Evolutionary conservation across 495 filamentous ascomycete genomes (phyloP).

Genomic region (Trichoderma erinaceum): DNA sequence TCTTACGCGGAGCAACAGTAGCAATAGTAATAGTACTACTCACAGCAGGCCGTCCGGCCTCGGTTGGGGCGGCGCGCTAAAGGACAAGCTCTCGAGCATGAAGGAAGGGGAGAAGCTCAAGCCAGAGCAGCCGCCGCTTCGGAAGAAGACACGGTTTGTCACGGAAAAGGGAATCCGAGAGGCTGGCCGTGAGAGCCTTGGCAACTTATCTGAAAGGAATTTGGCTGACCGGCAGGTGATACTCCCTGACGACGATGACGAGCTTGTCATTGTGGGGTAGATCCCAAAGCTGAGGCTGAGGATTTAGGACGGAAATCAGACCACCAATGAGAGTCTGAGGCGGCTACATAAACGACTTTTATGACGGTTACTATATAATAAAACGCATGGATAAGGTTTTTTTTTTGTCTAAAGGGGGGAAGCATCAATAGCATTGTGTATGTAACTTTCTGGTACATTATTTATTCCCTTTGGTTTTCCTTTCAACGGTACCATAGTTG

Average conservation of each 20-base stretch:
- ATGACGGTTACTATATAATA: not conserved
- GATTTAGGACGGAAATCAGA: not conserved
- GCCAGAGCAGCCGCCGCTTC: constrained; percentile 33
- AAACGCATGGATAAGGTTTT: not conserved
- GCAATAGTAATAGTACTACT: constrained; percentile 4
- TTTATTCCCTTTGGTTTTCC: not conserved
- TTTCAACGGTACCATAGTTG: too few species aligned
- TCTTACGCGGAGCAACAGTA: constrained; percentile 18
- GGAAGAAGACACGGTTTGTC: constrained; percentile 79
- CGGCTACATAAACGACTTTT: not conserved
- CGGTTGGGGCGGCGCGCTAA: constrained; percentile 46
- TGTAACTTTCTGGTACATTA: not conserved
- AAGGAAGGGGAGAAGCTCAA: constrained; percentile 46
- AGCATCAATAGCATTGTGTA: constrained; percentile 11
- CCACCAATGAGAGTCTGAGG: not conserved
- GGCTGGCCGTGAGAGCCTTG: constrained; percentile 68
- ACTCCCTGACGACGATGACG: constrained; percentile 36
- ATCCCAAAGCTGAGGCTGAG: not conserved
- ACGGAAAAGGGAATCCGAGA: constrained; percentile 70
- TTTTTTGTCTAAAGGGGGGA: not conserved
- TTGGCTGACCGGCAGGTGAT: constrained; percentile 22
- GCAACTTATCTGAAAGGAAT: constrained; percentile 35
- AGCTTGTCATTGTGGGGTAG: constrained; percentile 29
- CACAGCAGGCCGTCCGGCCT: constrained; percentile 20
- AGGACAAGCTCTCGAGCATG: constrained; percentile 46